Base-by-base conservation (phyloP, 805 yeast genomes). In the Ascoidea rubescens region DNA sequence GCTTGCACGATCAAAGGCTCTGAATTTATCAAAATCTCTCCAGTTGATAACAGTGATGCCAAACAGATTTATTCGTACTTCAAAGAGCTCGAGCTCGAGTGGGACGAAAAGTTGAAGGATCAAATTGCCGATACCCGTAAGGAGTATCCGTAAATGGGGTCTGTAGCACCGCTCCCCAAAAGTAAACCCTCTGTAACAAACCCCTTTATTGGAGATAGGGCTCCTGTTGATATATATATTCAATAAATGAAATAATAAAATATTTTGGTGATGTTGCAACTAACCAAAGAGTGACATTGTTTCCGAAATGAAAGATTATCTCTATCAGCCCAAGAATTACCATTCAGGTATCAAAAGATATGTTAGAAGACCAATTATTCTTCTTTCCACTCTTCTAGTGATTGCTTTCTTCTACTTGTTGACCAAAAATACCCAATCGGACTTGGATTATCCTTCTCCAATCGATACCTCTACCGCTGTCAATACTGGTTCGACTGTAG, bases 71-170 rank as follows among this genome's bases (percentile, higher is more conserved):
- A 71, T n/a, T 67, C 70, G 1, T 86, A 85, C 62, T 67, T 89
- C 51, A 78, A 83, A 49, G 57, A 63, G 5, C 68, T 87, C 55
- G 71, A 73, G 43, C 50, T 59, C 5, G 82, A 81, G 58, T 90
- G 96, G 96, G 89, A 84, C 62, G 78, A 71, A 16, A 79, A 76
- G 54, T 71, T 90, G 42, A 78, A 81, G 58, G 75, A 84, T 62
- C 96, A 89, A 65, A 84, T 90, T 42, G 73, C 73, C 4, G 75
- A 77, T 53, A 75, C 79, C 8, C 64, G 74, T 53, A 56, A 50
- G 16, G 21, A 16, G 7, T 32, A 17, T 14, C 32, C 49, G 16
- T n/a, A 17, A 31, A 6, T 8, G n/a, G 8, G n/a, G 17, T 45
- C 10, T 45, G 28, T 21, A 21, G 28, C 28, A 21, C 28, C 28